phyloP scores from a whole-genome alignment of 2,329 filamentous ascomycete genomes.

The Fusarium sarcochroum region DNA sequence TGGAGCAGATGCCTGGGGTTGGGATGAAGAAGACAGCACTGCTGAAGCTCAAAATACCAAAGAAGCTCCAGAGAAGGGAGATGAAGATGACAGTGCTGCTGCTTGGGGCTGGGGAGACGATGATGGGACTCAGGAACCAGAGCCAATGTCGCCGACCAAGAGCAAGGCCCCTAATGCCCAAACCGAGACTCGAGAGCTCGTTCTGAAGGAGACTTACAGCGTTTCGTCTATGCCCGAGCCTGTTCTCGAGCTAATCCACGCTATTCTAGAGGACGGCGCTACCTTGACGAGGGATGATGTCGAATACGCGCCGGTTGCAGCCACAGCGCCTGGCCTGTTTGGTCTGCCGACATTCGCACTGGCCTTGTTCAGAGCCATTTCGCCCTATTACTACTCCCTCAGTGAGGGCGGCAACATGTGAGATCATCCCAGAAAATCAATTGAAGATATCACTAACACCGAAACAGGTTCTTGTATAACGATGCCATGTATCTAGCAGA shows the following conservation, averaged over 20 bases:
- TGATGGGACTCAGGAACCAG: constrained; percentile 57
- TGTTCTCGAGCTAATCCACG: constrained; percentile 76
- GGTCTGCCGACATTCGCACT: constrained; percentile 79
- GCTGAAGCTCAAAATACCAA: constrained; percentile 39
- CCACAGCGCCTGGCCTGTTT: constrained; percentile 79
- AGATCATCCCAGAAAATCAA: constrained; percentile 39
- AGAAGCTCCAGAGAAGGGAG: constrained; percentile 44
- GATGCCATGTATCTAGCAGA: constrained; percentile 76
- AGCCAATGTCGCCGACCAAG: constrained; percentile 28
- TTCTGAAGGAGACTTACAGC: constrained; percentile 86
- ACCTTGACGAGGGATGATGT: constrained; percentile 68
- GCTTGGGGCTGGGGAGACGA: constrained; percentile 91
- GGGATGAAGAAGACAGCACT: constrained; percentile 74
- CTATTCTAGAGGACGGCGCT: constrained; percentile 72
- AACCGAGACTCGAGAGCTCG: constrained; percentile 72
- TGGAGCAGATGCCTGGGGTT: constrained; percentile 82
- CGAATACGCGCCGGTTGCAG: constrained; percentile 70
- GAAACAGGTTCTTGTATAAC: constrained; percentile 73
- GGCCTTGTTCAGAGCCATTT: constrained; percentile 84
- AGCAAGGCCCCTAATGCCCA: constrained; percentile 41
- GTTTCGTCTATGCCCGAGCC: constrained; percentile 89
- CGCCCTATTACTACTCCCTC: constrained; percentile 79
- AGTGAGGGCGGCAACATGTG: constrained; percentile 75
- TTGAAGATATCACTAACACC: constrained; percentile 12
- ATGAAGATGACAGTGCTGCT: constrained; percentile 69